Percentiles rank a stretch among this genome's conserved stretches.
Evolutionary conservation across 208 protist genomes (phyloP).

Genomic region (Leishmania arabica): DNA sequence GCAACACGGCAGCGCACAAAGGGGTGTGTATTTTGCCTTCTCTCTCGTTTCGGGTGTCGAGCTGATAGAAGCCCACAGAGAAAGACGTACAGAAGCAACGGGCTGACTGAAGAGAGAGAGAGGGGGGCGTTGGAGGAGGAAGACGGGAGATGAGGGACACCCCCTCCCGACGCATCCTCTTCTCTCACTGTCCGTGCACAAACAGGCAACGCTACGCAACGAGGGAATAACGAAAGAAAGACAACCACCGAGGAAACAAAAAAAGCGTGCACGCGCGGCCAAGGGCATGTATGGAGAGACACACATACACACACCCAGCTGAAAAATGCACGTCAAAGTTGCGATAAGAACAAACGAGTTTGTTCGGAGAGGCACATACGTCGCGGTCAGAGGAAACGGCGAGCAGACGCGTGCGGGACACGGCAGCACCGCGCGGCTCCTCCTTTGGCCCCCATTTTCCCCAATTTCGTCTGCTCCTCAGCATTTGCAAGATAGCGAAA

Average conservation of each 20-base stretch:
- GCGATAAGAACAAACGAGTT: neutral
- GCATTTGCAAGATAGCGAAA: neutral
- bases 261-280: neutral
- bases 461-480: neutral
- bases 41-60: neutral
- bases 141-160: neutral
- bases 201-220: neutral
- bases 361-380: neutral
- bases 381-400: neutral
- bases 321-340: neutral
- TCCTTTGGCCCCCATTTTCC: neutral
- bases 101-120: neutral
- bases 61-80: neutral
- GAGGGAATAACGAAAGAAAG: slow-evolving; percentile 2
- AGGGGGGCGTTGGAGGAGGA: neutral
- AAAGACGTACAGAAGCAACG: neutral
- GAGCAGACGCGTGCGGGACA: neutral
- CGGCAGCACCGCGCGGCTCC: neutral
- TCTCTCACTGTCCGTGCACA: neutral
- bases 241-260: neutral
- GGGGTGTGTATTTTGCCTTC: neutral
- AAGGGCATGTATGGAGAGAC: neutral
- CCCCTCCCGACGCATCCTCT: neutral
- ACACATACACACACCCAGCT: neutral
- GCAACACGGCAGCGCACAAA: neutral